Evolutionary conservation across 164 flowering plant genomes (phyloP).

Genomic region (Piper betle): DNA sequence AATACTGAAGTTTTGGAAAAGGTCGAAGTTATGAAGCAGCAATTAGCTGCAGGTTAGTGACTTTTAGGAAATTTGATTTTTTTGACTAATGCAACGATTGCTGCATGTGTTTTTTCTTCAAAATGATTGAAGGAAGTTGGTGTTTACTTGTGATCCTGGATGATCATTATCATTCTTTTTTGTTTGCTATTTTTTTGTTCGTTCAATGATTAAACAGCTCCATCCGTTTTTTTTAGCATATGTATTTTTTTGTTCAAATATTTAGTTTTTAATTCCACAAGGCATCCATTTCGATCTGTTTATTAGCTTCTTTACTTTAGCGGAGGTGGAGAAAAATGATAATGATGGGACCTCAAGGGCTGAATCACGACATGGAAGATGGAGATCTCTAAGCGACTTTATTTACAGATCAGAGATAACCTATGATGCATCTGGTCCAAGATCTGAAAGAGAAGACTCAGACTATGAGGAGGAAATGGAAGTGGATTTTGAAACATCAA

Average conservation of each 20-base stretch:
- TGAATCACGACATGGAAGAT: conserved; percentile 38
- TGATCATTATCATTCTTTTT: no score
- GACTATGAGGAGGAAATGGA: conserved; percentile 91
- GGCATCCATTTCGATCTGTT: background rate
- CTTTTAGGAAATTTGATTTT: no score
- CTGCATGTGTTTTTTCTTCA: no score
- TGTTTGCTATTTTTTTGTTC: no score
- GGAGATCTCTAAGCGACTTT: conserved; percentile 59
- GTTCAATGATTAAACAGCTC: background rate
- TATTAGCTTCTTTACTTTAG: conserved; percentile 15
- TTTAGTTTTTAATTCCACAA: no score
- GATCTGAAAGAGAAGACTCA: conserved; percentile 90
- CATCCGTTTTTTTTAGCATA: background rate
- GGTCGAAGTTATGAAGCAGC: conserved; percentile 43
- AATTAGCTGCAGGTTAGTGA: conserved; percentile 59
- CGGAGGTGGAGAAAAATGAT: conserved; percentile 49
- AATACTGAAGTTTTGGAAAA: conserved; percentile 44
- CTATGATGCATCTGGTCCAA: conserved; percentile 68
- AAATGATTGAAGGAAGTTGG: no score
- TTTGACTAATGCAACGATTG: background rate
- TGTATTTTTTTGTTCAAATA: no score
- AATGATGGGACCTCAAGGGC: conserved; percentile 36
- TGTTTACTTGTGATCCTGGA: no score
- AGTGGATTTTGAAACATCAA: conserved; percentile 70
- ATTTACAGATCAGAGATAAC: conserved; percentile 53